These are phyloP conservation scores for Colletotrichum magnum DNA, from an alignment of 2,329 filamentous ascomycete species.

Conservation along the genomic window DNA sequence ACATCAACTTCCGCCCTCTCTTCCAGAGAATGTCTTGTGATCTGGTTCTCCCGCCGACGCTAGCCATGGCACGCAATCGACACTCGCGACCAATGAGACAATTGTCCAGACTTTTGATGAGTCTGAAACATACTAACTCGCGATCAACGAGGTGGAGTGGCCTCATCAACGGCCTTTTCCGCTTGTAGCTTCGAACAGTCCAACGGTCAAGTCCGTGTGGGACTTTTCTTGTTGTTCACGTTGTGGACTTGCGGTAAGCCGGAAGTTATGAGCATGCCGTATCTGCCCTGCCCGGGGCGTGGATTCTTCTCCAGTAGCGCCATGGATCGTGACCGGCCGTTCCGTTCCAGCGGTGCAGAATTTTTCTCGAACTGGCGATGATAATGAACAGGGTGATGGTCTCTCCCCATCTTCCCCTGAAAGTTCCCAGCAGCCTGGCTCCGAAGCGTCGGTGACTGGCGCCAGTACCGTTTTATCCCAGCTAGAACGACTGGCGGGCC, in stretches of 20 bases:
- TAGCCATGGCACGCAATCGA: not conserved
- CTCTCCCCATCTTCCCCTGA: not conserved
- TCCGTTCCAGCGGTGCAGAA: constrained; percentile 13
- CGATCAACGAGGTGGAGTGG: constrained; percentile 8
- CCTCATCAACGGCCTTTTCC: constrained; percentile 12
- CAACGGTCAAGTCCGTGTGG: constrained; percentile 28
- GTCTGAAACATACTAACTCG: constrained; percentile 11
- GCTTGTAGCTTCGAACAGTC: not conserved
- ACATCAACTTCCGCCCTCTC: not conserved
- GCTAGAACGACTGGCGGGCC: constrained; percentile 1
- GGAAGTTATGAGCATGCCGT: no score
- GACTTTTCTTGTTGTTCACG: not conserved
- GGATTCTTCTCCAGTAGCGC: constrained; percentile 22
- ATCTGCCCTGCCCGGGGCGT: constrained; percentile 8
- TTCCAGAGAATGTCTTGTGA: constrained; percentile 2
- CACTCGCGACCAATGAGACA: not conserved
- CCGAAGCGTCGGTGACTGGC: constrained; percentile 25
- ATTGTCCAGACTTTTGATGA: constrained; percentile 13
- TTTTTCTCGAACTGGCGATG: not conserved
- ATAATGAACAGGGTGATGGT: constrained; percentile 13
- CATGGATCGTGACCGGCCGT: constrained; percentile 31
- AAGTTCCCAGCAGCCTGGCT: constrained; percentile 32
- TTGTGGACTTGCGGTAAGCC: not conserved
- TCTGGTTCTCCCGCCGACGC: not conserved
- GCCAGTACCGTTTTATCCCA: constrained; percentile 31